phyloP scores from a whole-genome alignment of 78 protist genomes.

The Guillardia theta region DNA sequence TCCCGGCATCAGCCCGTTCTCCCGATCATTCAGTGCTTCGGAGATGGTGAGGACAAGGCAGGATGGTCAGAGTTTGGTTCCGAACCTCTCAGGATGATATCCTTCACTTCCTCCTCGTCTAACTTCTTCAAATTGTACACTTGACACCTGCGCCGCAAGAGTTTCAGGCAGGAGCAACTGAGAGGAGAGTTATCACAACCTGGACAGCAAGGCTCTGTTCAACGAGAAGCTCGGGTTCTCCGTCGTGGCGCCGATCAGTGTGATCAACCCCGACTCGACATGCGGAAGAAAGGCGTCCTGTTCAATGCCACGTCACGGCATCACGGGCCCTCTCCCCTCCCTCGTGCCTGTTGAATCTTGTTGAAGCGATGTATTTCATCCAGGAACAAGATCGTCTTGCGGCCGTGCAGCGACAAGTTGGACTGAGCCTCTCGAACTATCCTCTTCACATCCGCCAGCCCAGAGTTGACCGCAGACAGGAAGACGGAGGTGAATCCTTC shows the following conservation, averaged over 20 bases:
- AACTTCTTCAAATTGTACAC: too few relatives aligned
- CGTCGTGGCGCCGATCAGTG: conserved; percentile 78
- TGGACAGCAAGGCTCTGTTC: neutral
- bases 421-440: neutral
- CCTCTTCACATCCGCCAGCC: neutral
- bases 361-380: neutral
- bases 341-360: neutral
- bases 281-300: neutral
- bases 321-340: neutral
- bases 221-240: conserved; percentile 69
- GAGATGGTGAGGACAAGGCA: too few relatives aligned
- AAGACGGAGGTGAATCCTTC: neutral
- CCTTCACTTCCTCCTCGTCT: too few relatives aligned
- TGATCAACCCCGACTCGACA: conserved; percentile 56
- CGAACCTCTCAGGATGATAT: too few relatives aligned
- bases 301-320: neutral
- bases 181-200: too few relatives aligned
- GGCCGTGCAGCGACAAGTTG: neutral
- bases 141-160: too few relatives aligned
- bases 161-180: too few relatives aligned
- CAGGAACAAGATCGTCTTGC: neutral
- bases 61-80: too few relatives aligned
- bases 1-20: too few relatives aligned
- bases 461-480: neutral
- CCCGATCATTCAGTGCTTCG: too few relatives aligned